These are phyloP conservation scores for Boletus vermiculosoides DNA, from an alignment of 768 basidiomycete species.

Conservation along the genomic window DNA sequence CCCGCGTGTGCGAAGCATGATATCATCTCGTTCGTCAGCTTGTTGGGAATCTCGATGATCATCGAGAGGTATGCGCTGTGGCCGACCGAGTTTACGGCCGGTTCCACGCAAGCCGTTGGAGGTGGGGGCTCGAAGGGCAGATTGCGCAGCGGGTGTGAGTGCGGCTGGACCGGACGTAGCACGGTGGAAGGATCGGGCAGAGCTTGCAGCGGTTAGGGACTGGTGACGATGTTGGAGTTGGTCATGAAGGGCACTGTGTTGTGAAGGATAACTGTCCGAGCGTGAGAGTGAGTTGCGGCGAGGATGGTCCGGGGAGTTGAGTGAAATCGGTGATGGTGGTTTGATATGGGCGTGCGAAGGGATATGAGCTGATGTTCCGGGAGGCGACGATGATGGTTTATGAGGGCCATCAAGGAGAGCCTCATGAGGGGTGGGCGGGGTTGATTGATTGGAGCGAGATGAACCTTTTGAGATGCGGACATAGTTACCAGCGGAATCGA, in stretches of 20 bases:
- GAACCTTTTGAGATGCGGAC: constrained; percentile 47
- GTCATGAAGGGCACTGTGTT: constrained; percentile 33
- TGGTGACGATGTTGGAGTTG: constrained; percentile 32
- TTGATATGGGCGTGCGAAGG: constrained; percentile 23
- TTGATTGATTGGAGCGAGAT: constrained; percentile 36
- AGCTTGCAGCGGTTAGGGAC: constrained; percentile 16
- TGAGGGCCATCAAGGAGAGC: constrained; percentile 27
- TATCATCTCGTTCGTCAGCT: constrained; percentile 37
- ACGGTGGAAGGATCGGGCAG: constrained; percentile 61
- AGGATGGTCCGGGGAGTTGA: constrained; percentile 39
- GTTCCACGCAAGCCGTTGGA: constrained; percentile 36
- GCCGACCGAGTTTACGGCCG: constrained; percentile 34
- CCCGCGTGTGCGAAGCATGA: constrained; percentile 24
- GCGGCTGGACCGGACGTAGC: constrained; percentile 59
- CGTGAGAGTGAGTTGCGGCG: constrained; percentile 57
- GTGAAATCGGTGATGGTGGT: constrained; percentile 35
- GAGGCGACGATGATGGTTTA: constrained; percentile 28
- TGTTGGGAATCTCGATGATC: constrained; percentile 33
- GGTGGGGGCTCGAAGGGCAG: constrained; percentile 27
- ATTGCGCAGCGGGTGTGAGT: constrained; percentile 31
- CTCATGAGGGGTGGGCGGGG: constrained; percentile 43
- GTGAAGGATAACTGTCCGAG: constrained; percentile 61
- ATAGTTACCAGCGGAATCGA: constrained; percentile 44
- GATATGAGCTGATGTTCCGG: constrained; percentile 17
- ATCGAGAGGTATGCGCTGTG: constrained; percentile 40